These are phyloP conservation scores for Psidium guajava DNA, from an alignment of 345 rosid species.

Conservation along the genomic window DNA sequence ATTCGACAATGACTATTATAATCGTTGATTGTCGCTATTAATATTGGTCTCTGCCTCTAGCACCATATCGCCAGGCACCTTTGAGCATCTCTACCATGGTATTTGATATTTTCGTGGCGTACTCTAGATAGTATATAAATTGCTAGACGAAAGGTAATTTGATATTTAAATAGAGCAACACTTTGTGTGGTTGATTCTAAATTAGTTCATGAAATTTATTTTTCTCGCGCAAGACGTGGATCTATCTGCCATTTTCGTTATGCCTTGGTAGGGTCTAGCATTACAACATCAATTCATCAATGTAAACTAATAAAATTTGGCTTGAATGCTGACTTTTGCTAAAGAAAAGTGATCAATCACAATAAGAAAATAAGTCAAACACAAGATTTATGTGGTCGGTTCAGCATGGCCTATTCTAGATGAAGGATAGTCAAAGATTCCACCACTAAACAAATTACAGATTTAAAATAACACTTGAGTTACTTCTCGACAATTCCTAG, in stretches of 20 bases:
- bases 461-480: neutral
- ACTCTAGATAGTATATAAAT: neutral
- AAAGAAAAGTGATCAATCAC: too few relatives aligned
- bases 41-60: accelerated
- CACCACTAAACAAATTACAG: too few relatives aligned
- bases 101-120: neutral
- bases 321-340: neutral
- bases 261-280: neutral
- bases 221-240: neutral
- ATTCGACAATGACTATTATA: neutral
- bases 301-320: neutral
- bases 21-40: neutral
- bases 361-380: too few relatives aligned
- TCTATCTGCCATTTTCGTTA: neutral
- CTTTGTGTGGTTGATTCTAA: neutral
- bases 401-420: accelerated
- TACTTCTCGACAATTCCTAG: accelerated
- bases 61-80: neutral
- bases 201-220: neutral
- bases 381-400: accelerated
- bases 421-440: neutral
- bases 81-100: neutral
- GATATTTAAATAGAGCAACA: neutral
- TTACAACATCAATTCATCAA: neutral
- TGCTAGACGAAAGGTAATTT: neutral